These are phyloP conservation scores for Cyclostephanos invisitatus DNA, from an alignment of 108 stramenopile species.

Conservation along the genomic window DNA sequence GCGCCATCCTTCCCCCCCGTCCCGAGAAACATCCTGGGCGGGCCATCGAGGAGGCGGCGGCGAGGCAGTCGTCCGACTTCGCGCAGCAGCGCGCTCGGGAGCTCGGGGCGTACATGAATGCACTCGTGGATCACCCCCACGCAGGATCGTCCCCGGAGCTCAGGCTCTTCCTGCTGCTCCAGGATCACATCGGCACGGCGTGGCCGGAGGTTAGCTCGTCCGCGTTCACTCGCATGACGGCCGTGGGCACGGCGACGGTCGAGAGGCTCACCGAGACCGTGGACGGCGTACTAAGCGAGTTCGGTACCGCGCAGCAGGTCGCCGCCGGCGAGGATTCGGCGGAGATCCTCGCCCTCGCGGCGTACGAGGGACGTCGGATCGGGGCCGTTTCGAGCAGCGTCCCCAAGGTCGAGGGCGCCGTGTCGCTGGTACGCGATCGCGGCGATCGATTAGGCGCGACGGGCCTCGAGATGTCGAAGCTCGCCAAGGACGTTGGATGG, in stretches of 20 bases:
- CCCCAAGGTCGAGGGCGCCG: conserved; percentile 84
- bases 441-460: conserved; percentile 62
- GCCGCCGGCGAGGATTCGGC: conserved; percentile 74
- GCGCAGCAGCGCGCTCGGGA: conserved; percentile 71
- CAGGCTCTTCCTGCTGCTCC: conserved; percentile 72
- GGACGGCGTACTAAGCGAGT: conserved; percentile 34
- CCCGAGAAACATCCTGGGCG: conserved; percentile 86
- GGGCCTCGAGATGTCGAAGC: conserved; percentile 80
- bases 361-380: conserved; percentile 69
- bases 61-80: conserved; percentile 81
- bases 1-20: conserved; percentile 81
- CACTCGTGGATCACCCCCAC: conserved; percentile 66
- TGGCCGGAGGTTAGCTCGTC: conserved; percentile 87
- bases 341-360: conserved; percentile 73
- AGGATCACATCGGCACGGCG: conserved; percentile 88
- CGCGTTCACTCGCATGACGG: conserved; percentile 76
- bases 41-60: conserved; percentile 83
- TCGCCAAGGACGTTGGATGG: conserved; percentile 60
- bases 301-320: conserved; percentile 45
- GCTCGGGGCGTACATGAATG: conserved; percentile 66
- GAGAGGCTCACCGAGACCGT: conserved; percentile 37
- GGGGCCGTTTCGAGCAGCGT: conserved; percentile 77
- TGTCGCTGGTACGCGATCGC: conserved; percentile 60
- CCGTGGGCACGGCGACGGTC: conserved; percentile 50
- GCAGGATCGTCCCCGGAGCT: conserved; percentile 58